Evolutionary conservation across 148 eudicot species (phyloP), one percentile per base, ranked within the genome.

Genomic region (Fagopyrum esculentum): DNA sequence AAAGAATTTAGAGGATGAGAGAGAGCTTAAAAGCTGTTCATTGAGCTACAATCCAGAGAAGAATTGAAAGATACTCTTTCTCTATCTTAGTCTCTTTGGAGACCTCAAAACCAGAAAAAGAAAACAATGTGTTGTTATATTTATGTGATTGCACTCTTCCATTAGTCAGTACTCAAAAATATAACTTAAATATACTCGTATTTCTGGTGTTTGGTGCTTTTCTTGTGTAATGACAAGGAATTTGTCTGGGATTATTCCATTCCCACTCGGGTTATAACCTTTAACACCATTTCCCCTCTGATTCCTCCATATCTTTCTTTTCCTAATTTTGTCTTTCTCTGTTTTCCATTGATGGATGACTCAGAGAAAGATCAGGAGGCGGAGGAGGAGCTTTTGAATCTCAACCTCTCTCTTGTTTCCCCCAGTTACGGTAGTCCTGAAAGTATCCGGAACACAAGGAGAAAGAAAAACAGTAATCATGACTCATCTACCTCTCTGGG

Each of bases 351-450:
- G 30, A 83, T 82, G 90, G 90, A 85, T 72, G 76, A 52, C 7
- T 44, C 73, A 63, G 26, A 70, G 80, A 78, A 5, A 3, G 63
- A 29, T 5, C 16, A 29, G 48, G 78, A 46, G 51, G 79, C 52
- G 50, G 87, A 85, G 6, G 86, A 87, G 63, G 81, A 85, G 57
- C 79, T 86, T 75, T 78, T 87, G 81, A 83, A 82, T 74, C 89
- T 91, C 35, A 77, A 81, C 57, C 90, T 91, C 43, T 80, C 90
- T n/a, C 74, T 80, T 76, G 85, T 76, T 11, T 47, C 84, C 6
- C 80, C 78, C 49, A 73, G 80, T 4, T 52, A 52, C 46, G 56
- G 45, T 73, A 60, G 40, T 35, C 40, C n/a, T 44, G 35, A 45
- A 9, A 11, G 22, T 50, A 26, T 13, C n/a, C 77, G 54, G 12